A percentile compares a stretch with the other conserved stretches of the same genome.
These are phyloP conservation scores for Leishmania major DNA, from an alignment of 208 protist species.

Conservation along the genomic window DNA sequence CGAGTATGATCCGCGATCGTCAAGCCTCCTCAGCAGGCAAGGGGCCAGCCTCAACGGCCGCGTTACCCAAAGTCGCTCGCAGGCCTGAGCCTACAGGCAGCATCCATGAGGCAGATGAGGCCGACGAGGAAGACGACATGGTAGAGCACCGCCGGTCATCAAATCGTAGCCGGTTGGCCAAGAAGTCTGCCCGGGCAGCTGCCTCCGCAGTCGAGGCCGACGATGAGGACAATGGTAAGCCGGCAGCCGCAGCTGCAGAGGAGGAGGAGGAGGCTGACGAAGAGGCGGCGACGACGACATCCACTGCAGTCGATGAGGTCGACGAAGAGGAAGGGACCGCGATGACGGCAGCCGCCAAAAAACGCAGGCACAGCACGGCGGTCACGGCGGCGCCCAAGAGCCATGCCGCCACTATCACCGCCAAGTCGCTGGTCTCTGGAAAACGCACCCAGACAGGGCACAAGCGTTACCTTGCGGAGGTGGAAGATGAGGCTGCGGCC, in stretches of 20 bases:
- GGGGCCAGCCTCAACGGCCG: background rate
- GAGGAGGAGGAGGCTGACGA: slow-evolving; percentile 24
- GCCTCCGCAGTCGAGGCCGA: slow-evolving; percentile 4
- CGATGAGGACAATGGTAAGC: slow-evolving; percentile 17
- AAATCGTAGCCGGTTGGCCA: slow-evolving; percentile 7
- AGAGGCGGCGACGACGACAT: slow-evolving; percentile 1
- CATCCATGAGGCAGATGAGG: slow-evolving; percentile 5
- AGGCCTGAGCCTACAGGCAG: background rate
- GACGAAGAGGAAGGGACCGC: slow-evolving; percentile 33
- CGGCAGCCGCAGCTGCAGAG: slow-evolving; percentile 4
- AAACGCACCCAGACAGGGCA: background rate
- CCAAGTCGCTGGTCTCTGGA: background rate
- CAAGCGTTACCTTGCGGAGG: background rate
- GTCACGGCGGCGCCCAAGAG: background rate
- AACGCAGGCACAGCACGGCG: background rate
- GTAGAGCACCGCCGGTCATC: slow-evolving; percentile 2
- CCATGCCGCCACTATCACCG: background rate
- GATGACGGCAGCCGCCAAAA: background rate
- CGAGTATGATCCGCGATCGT: slow-evolving; percentile 26
- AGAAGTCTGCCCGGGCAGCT: slow-evolving; percentile 15
- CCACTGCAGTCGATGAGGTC: slow-evolving; percentile 12
- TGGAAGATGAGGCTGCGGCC: slow-evolving; percentile 16
- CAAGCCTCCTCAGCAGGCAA: slow-evolving; percentile 7
- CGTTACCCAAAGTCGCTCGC: slow-evolving; percentile 9
- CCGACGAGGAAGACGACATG: slow-evolving; percentile 12